Base-by-base conservation (phyloP, 2,329 filamentous ascomycete species). In the Zelopaecilomyces penicillatus region DNA sequence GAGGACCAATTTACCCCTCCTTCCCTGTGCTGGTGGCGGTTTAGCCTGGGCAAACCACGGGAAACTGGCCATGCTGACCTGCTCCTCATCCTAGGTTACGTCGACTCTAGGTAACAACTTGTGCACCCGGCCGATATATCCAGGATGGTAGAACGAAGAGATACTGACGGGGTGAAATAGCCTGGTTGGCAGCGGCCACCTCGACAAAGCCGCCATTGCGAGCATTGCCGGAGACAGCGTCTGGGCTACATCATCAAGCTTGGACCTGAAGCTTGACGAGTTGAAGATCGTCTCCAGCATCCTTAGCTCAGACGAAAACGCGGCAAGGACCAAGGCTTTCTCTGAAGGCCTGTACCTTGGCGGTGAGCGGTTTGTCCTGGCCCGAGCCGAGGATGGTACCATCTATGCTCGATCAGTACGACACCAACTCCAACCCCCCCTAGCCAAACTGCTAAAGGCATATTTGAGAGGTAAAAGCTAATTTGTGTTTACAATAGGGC, bases 201-300 rank as follows among this genome's bases (percentile, higher is more conserved):
- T 95, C 61, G 84, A 93, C 72, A 83, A 88, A 72, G 89, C 78
- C 58, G 85, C 86, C 62, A 89, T 95, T 65, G 81, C 93, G 74
- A 89, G 85, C 67, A 71, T 69, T 53, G 85, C 85, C 56, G 87
- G 88, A 58, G 85, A 86, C 68, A 88, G 83, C 63, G 75, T 80
- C 57, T 94, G 88, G 87, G 88, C 88, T 49, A 64, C 73, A 36
- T 82, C 81, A 29, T 26, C 76, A 43, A 78, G 74, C 55, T 95
- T 95, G 72, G 70, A 67, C 63, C 52, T 67, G 46, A 57, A 62
- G 53, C 57, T 76, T 46, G 68, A 65, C 26, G 82, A 85, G 69
- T 73, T 82, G 66, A 75, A 80, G 68, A 64, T 56, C 48, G 68
- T 85, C 51, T 63, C 72, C 50, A 61, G 68, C 57, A 78, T 79